Percentiles rank a stretch among this genome's conserved stretches.
Evolutionary conservation across 331 rosid genomes (phyloP).

Genomic region (Cucumis variabilis): DNA sequence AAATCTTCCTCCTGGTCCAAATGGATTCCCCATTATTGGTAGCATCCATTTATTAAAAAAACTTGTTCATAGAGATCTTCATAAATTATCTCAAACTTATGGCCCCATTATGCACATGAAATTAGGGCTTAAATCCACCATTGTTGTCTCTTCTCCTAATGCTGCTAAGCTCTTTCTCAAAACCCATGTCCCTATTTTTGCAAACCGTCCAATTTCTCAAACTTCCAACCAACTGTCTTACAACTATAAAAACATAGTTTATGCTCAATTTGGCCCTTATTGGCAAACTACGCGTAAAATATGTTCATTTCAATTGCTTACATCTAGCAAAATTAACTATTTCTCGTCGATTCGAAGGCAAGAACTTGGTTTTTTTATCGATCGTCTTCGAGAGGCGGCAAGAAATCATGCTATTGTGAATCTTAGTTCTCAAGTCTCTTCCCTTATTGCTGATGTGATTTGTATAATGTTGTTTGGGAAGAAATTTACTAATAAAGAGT

Average conservation of each 20-base stretch:
- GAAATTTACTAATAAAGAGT: slow-evolving; percentile 52
- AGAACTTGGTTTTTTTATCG: background rate
- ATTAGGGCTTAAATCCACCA: background rate
- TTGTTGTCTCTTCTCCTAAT: background rate
- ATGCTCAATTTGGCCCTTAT: slow-evolving; percentile 52
- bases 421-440: slow-evolving; percentile 46
- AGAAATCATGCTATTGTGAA: slow-evolving; percentile 40
- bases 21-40: background rate
- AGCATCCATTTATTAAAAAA: background rate
- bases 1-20: background rate
- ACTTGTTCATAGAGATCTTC: background rate
- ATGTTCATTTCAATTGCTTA: slow-evolving; percentile 61
- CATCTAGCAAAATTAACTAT: slow-evolving; percentile 45
- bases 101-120: background rate
- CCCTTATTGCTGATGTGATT: slow-evolving; percentile 47
- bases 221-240: slow-evolving; percentile 47
- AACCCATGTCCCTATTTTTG: slow-evolving; percentile 59
- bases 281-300: slow-evolving; percentile 39
- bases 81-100: background rate
- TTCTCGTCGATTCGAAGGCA: slow-evolving; percentile 51
- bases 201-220: slow-evolving; percentile 54
- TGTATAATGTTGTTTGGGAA: slow-evolving; percentile 24
- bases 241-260: slow-evolving; percentile 43
- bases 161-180: background rate
- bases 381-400: slow-evolving; percentile 25